These are phyloP conservation scores for Diddensiella santjacobensis DNA, from an alignment of 805 yeast genomes.

Conservation along the genomic window DNA sequence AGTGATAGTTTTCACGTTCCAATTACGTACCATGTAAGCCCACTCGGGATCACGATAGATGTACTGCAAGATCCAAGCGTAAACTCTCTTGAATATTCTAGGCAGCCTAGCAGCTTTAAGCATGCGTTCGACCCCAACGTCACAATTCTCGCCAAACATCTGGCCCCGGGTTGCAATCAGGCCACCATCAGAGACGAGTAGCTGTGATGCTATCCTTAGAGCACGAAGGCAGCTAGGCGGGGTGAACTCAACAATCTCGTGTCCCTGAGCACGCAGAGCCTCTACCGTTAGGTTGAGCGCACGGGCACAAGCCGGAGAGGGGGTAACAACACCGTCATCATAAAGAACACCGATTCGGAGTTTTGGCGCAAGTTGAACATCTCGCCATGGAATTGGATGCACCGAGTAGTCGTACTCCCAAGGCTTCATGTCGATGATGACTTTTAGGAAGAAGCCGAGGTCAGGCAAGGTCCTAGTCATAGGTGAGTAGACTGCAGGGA, in stretches of 20 bases:
- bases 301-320: conserved; percentile 46
- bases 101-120: conserved; percentile 33
- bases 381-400: conserved; percentile 50
- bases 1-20: conserved; percentile 33
- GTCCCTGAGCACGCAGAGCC: conserved; percentile 43
- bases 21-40: conserved; percentile 37
- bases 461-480: conserved; percentile 48
- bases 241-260: conserved; percentile 42
- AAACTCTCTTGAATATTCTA: conserved; percentile 32
- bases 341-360: conserved; percentile 47
- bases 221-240: conserved; percentile 54
- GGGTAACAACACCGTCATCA: conserved; percentile 48
- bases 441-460: conserved; percentile 46
- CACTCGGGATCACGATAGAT: conserved; percentile 35
- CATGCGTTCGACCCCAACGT: conserved; percentile 36
- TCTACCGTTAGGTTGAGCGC: conserved; percentile 39
- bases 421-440: conserved; percentile 46
- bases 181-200: conserved; percentile 37
- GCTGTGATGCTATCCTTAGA: conserved; percentile 50
- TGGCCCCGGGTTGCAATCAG: conserved; percentile 26
- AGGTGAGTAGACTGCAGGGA: conserved; percentile 43
- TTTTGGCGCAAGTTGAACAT: conserved; percentile 36
- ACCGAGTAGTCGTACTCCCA: conserved; percentile 51
- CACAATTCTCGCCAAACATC: conserved; percentile 34
- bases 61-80: conserved; percentile 35